These are phyloP conservation scores for Pythium chondricola DNA, from an alignment of 352 stramenopile genomes.

Conservation along the genomic window DNA sequence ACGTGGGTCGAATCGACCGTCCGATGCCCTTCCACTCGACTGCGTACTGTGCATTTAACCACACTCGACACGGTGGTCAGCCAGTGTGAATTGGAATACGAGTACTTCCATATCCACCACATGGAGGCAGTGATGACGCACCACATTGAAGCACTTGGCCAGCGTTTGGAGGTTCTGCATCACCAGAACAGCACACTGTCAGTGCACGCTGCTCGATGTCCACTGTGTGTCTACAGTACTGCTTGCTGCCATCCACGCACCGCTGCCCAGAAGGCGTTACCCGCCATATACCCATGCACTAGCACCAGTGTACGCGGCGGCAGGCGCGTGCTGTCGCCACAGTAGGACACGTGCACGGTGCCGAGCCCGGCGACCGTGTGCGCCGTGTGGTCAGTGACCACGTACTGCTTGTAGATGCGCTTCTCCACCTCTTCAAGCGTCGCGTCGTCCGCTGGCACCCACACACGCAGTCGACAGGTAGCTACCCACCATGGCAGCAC, in stretches of 20 bases:
- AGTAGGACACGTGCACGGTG: slow-evolving; percentile 73
- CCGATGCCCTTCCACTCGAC: slow-evolving; percentile 81
- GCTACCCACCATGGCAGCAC: slow-evolving; percentile 46
- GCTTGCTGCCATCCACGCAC: too few species aligned
- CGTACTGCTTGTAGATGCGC: slow-evolving; percentile 64
- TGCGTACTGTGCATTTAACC: slow-evolving; percentile 59
- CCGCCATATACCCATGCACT: slow-evolving; percentile 71
- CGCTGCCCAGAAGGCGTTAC: slow-evolving; percentile 72
- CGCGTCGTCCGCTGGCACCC: slow-evolving; percentile 44
- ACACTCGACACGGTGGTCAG: too few species aligned
- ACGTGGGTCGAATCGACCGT: slow-evolving; percentile 56
- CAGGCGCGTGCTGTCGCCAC: slow-evolving; percentile 43
- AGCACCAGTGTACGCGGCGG: slow-evolving; percentile 57
- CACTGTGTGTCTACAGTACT: too few species aligned
- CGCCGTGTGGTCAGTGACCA: slow-evolving; percentile 47
- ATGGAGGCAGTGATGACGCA: slow-evolving; percentile 30
- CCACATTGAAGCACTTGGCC: slow-evolving; percentile 75
- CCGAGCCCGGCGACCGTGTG: slow-evolving; percentile 56
- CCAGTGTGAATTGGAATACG: too few species aligned
- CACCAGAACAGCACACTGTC: too few species aligned
- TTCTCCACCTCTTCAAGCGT: slow-evolving; percentile 48
- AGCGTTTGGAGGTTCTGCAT: slow-evolving; percentile 74
- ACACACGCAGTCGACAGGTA: slow-evolving; percentile 40
- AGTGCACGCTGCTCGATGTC: too few species aligned
- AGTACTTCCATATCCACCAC: too few species aligned